Evolutionary conservation across 768 basidiomycete species (phyloP), one percentile per base, ranked within the genome.

Genomic region (Tubosaeta sp.): DNA sequence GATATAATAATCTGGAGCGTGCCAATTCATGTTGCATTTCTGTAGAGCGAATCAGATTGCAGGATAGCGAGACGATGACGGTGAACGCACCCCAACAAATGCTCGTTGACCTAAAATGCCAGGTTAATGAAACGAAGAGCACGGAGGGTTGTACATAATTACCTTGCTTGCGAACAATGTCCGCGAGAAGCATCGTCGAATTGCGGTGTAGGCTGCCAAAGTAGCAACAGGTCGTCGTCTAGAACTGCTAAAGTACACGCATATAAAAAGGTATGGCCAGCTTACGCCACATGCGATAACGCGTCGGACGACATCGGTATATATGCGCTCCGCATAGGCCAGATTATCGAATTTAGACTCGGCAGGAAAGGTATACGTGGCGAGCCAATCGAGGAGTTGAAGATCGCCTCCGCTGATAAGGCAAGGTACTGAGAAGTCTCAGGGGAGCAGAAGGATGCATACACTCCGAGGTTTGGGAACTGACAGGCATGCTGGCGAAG

Each of bases 191-290:
- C 71, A 88, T 91, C 8, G 91, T 92, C 0, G 86, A 80, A 51
- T 88, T 85, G 25, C 85, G 72, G 66, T 98, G 92, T 13, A 94
- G 69, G 2, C 84, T 86, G 8, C 83, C 91, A 64, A 91, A 95
- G 69, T 95, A 97, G 66, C 91, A 97, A 62, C 85, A 91, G 0
- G 95, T 97, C 1, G 95, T 97, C 1, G 93, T 95, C 94, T 61
- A 27, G n/a, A 14, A 46, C 33, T 22, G 14, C 59, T 44, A 41
- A 57, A 32, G 51, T 34, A 29, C 49, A 50, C 50, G 48, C 9
- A 17, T n/a, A 19, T 5, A 37, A 38, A 12, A 54, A 42, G 51
- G 6, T 25, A 35, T 22, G 22, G 46, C 46, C 41, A 16, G 75
- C 85, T 60, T 65, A 95, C 95, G 45, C 92, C 94, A 32, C 71